A percentile compares a stretch with the other conserved stretches of the same genome.
Evolutionary conservation across 2,329 filamentous ascomycete genomes (phyloP).

Genomic region (Aspergillus versicolor): DNA sequence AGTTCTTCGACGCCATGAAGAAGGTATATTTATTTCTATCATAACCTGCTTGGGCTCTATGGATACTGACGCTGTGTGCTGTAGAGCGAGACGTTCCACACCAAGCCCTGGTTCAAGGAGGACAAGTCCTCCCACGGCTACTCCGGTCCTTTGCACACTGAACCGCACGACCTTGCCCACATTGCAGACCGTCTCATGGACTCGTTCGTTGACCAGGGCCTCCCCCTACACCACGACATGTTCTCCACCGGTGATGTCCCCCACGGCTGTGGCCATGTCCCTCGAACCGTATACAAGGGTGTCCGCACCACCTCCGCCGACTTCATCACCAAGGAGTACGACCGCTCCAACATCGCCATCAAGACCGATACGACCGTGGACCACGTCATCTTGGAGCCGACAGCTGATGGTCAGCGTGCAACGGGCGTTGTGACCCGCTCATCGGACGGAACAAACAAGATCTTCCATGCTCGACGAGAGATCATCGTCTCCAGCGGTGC

Average conservation of each 20-base stretch:
- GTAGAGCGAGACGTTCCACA: slow-evolving; percentile 57
- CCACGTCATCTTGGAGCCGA: slow-evolving; percentile 49
- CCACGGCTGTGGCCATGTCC: slow-evolving; percentile 57
- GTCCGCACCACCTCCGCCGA: slow-evolving; percentile 55
- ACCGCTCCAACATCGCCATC: slow-evolving; percentile 49
- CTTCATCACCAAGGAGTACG: slow-evolving; percentile 49
- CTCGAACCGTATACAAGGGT: slow-evolving; percentile 54
- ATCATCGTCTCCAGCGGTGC: slow-evolving; percentile 52
- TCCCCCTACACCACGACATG: slow-evolving; percentile 60
- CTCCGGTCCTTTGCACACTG: slow-evolving; percentile 54
- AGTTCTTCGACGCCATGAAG: slow-evolving; percentile 57
- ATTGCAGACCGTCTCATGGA: slow-evolving; percentile 57
- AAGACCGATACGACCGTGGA: slow-evolving; percentile 52
- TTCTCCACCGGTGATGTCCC: slow-evolving; percentile 55
- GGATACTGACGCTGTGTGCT: background rate
- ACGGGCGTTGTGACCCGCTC: slow-evolving; percentile 29
- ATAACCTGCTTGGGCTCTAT: background rate
- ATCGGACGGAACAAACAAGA: slow-evolving; percentile 34
- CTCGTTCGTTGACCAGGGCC: slow-evolving; percentile 55
- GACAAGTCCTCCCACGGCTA: slow-evolving; percentile 50
- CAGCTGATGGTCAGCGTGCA: slow-evolving; percentile 41
- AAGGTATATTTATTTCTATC: slow-evolving; percentile 42
- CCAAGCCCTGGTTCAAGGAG: slow-evolving; percentile 58
- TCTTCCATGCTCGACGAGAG: slow-evolving; percentile 46
- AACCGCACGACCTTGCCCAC: slow-evolving; percentile 59